Percentiles rank a stretch among this genome's conserved stretches.
phyloP scores from a whole-genome alignment of 345 rosid species.

The Psidium guajava region DNA sequence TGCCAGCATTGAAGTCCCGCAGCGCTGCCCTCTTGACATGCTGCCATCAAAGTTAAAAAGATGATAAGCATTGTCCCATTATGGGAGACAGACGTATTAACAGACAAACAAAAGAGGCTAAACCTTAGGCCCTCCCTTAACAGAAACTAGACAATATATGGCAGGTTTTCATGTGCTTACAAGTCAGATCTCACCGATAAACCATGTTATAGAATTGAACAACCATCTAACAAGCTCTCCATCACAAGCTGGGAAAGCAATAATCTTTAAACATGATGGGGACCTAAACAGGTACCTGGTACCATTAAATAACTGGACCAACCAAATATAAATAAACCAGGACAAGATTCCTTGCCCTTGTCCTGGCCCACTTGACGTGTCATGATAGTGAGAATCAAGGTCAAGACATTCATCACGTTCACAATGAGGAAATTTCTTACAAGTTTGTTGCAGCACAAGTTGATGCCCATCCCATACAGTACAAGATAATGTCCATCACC shows the following conservation, averaged over 20 bases:
- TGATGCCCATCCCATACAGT: neutral
- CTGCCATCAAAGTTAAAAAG: slow-evolving; percentile 20
- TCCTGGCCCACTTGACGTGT: neutral
- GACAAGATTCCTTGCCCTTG: neutral
- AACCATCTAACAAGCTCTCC: neutral
- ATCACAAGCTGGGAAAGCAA: neutral
- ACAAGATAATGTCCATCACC: neutral
- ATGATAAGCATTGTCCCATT: neutral
- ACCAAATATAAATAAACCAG: neutral
- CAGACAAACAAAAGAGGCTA: neutral
- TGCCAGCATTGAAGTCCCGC: slow-evolving; percentile 63
- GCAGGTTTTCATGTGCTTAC: neutral
- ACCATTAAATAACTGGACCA: neutral
- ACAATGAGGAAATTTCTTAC: neutral
- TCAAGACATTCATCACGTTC: neutral
- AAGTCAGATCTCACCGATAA: neutral
- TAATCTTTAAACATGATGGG: neutral
- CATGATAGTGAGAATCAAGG: neutral
- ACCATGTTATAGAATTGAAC: neutral
- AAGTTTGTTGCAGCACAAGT: neutral
- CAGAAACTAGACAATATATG: neutral
- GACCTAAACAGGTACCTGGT: neutral
- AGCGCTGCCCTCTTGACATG: slow-evolving; percentile 66
- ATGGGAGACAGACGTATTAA: neutral
- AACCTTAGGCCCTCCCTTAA: neutral